Percentiles rank a stretch among this genome's conserved stretches.
phyloP scores from a whole-genome alignment of 1,139 yeast species.

The Kurtzmaniella quercitrusa region DNA sequence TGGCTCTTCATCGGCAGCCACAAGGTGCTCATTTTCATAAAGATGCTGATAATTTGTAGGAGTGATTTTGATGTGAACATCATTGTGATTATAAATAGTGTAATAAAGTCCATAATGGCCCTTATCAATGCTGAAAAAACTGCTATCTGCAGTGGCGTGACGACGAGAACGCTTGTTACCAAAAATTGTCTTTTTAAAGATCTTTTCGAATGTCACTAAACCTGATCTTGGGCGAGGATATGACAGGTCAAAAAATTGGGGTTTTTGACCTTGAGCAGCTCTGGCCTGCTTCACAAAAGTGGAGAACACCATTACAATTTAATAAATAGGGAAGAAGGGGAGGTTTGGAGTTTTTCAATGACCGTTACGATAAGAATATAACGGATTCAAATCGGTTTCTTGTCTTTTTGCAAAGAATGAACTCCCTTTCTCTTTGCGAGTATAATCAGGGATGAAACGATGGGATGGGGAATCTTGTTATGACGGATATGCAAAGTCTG shows the following conservation, averaged over 20 bases:
- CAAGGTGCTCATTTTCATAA: background rate
- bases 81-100: slow-evolving; percentile 39
- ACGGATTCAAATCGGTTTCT: too few species aligned
- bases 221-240: slow-evolving; percentile 31
- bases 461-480: too few species aligned
- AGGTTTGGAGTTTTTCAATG: too few species aligned
- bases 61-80: slow-evolving; percentile 13
- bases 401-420: too few species aligned
- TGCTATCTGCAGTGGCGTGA: slow-evolving; percentile 18
- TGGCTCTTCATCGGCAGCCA: slow-evolving; percentile 1
- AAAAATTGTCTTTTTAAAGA: slow-evolving; percentile 11
- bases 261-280: slow-evolving; percentile 16
- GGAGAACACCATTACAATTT: slow-evolving; percentile 19
- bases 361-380: too few species aligned
- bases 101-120: slow-evolving; percentile 47
- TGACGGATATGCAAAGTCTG: too few species aligned
- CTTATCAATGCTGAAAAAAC: slow-evolving; percentile 29
- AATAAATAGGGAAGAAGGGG: background rate
- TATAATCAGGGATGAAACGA: too few species aligned
- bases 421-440: too few species aligned
- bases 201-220: slow-evolving; percentile 18
- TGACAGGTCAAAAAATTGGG: slow-evolving; percentile 41
- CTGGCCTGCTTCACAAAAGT: slow-evolving; percentile 26
- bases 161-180: slow-evolving; percentile 31
- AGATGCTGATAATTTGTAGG: slow-evolving; percentile 6